Evolutionary conservation across 371 early-diverging fungal species (phyloP), one percentile per base, ranked within the genome.

Genomic region (Apophysomyces sp.): DNA sequence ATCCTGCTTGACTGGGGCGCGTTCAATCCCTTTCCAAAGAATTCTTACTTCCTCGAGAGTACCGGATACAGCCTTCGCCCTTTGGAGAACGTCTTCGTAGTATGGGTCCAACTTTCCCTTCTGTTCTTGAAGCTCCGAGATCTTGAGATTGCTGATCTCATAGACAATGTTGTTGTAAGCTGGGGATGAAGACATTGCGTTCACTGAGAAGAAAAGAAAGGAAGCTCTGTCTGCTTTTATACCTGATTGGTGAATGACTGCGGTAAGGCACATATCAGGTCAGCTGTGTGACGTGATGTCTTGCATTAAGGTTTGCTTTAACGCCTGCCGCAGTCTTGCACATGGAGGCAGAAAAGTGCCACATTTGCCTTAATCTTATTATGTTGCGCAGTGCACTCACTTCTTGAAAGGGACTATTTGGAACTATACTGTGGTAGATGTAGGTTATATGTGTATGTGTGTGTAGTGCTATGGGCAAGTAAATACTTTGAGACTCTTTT

Each of bases 61-160:
- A 31, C 41, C 40, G 2, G 30, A 7, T n/a, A 41, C 32, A 2
- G 53, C 41, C 29, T 53, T 60, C 5, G 60, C 65, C 12, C 13
- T 44, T 9, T 44, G 6, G 27, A 60, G 15, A 7, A 65, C 56
- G 13, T 15, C 28, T 2, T 26, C 41, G 18, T 65, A 65, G 4
- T 59, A 28, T 4, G 31, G 27, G n/a, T 60, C 55, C 36, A 60
- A 15, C 0, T 26, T 40, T 4, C 15, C 30, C 41, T 65, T 65
- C 32, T 51, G 51, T 9, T 36, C 49, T 32, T 55, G 49, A 21
- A 65, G 57, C 24, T 59, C 60, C 27, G 18, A n/a, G 31, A 65
- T 65, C 60, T 65, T 65, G 13, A 40, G 24, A 6, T 36, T 44
- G 12, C 60, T 65, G 36, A 60, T 52, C 37, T 40, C 54, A 34